Base-by-base conservation (phyloP, 2,329 filamentous ascomycete genomes). In the Sporothrix humicola region DNA sequence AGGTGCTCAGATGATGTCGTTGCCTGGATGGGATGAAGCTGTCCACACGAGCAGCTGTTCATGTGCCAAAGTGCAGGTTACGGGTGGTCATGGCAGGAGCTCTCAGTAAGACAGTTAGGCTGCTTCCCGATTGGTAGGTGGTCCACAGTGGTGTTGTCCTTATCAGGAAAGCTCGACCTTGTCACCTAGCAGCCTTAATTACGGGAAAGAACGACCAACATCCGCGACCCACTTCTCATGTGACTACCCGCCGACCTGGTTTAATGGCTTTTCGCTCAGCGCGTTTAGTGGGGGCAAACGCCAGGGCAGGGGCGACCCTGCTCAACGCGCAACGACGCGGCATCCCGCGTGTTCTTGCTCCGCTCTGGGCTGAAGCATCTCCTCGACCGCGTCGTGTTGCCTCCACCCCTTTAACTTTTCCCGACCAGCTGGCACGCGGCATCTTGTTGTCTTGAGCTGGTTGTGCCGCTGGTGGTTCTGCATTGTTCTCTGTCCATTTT, bases 321-420 rank as follows among this genome's bases (percentile, higher is more conserved):
- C 6, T 48, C 37, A 71, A 76, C 74, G 75, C 75, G 75, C 74
- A 72, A 12, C 15, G 63, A 75, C 75, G 75, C 75, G 75, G 66
- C 69, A 66, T 56, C 56, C 65, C 73, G 72, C 72, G 72, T 72
- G 31, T 20, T 46, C 46, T 44, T 46, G 31, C n/a, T 59, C 46
- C 46, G 44, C 65, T 65, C 58, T 56, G 54, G 59, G 31, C 15
- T 48, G 44, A 69, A 59, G 68, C 37, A 59, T 48, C 52, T 71
- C 52, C 26, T 3, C 20, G 23, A 72, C 8, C 74, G 74, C 74
- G 74, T 75, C 74, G 74, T 68, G 63, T n/a, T 68, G 31, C 65
- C 46, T 50, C 46, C 56, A 44, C 13, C 54, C 65, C 20, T 52
- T 72, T 20, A 52, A 37, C 17, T 26, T 63, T 58, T 44, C 46